These are phyloP conservation scores for Cardiosporidium cionae DNA, from an alignment of 169 alveolate species.

Conservation along the genomic window DNA sequence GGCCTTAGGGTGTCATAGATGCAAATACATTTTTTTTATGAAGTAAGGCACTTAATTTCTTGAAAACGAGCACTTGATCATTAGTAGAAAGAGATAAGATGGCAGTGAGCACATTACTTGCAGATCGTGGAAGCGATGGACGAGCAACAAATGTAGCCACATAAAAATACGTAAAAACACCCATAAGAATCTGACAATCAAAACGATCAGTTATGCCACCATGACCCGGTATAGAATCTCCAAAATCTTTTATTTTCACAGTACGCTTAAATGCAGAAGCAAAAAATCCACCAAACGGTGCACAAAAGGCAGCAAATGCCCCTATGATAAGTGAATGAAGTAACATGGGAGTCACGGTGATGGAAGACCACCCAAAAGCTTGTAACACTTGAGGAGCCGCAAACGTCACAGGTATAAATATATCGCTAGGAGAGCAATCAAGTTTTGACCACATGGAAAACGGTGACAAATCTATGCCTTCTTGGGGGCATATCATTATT, in stretches of 20 bases:
- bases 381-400: not conserved
- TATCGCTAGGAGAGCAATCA: conserved; percentile 41
- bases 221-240: conserved; percentile 98
- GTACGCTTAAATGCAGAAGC: conserved; percentile 99
- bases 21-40: no score
- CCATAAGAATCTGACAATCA: conserved; percentile 86
- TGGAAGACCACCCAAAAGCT: no score
- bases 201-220: conserved; percentile 98
- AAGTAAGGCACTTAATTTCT: not conserved
- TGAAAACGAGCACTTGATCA: not conserved
- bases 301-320: conserved; percentile 88
- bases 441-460: conserved; percentile 48
- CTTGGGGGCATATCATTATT: conserved; percentile 80
- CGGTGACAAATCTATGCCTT: conserved; percentile 50
- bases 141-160: conserved; percentile 13
- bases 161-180: conserved; percentile 36
- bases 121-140: not conserved
- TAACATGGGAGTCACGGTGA: not conserved
- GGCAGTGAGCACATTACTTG: not conserved
- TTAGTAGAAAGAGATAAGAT: not conserved
- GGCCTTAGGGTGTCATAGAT: no score
- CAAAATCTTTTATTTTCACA: conserved; percentile 93
- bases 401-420: conserved; percentile 18
- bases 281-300: conserved; percentile 99
- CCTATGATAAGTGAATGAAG: conserved; percentile 86